These are phyloP conservation scores for Rhizopus sp. DNA, from an alignment of 371 early-diverging fungal genomes.

Conservation along the genomic window DNA sequence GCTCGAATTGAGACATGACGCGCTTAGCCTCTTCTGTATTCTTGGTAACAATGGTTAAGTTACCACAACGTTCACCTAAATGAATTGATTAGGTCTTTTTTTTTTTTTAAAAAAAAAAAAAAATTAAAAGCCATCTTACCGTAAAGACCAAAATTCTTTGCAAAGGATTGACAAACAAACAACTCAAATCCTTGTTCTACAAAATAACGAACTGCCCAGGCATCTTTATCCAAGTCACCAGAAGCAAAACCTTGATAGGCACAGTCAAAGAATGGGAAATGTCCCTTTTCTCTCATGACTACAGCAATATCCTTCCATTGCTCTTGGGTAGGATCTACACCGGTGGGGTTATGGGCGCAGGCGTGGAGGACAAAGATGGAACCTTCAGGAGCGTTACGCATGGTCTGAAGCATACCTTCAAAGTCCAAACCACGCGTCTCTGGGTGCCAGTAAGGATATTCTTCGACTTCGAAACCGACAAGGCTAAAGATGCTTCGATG, in stretches of 20 bases:
- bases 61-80: constrained; percentile 87
- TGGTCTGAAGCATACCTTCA: constrained; percentile 68
- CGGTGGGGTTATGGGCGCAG: constrained; percentile 97
- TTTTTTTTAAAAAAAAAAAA: not conserved
- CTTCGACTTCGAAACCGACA: constrained; percentile 79
- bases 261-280: constrained; percentile 95
- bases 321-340: constrained; percentile 90
- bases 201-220: constrained; percentile 90
- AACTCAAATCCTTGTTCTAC: constrained; percentile 88
- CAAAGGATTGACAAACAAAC: constrained; percentile 88
- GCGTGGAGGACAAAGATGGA: constrained; percentile 88
- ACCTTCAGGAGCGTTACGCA: constrained; percentile 72
- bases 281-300: constrained; percentile 70
- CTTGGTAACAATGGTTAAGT: constrained; percentile 74
- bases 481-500: constrained; percentile 87
- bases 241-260: constrained; percentile 98
- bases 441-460: constrained; percentile 91
- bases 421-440: constrained; percentile 77
- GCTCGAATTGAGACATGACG: constrained; percentile 84
- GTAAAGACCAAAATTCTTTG: constrained; percentile 98
- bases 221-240: constrained; percentile 89
- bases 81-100: not conserved
- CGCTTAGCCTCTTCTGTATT: constrained; percentile 48
- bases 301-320: constrained; percentile 93
- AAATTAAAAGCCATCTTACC: constrained; percentile 42